Base-by-base conservation (phyloP, 345 rosid genomes). In the Crucihimalaya himalaica region DNA sequence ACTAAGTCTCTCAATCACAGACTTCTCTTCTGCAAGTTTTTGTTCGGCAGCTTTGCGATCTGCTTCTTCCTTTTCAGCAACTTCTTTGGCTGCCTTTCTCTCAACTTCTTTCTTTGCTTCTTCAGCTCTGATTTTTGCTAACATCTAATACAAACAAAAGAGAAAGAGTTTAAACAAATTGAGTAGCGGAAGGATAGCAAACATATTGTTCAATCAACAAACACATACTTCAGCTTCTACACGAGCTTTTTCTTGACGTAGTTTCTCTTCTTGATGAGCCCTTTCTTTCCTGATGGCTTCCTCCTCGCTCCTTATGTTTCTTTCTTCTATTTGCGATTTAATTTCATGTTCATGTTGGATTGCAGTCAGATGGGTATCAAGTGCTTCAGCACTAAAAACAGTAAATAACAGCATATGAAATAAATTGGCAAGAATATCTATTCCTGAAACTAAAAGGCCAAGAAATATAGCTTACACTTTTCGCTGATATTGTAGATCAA, bases 251-350 rank as follows among this genome's bases (percentile, higher is more conserved):
- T 92, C 96, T 80, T 88, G 93, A 60, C 88, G 85, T 67, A 86
- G 28, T 78, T 80, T 90, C 85, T 90, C 97, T 80, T 92, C 98
- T 73, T 83, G 86, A 73, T 81, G 81, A 66, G 89, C 92, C 71
- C 79, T 91, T 82, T 87, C 98, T 79, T 80, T 87, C 80, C 92
- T 85, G 72, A 83, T 94, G 75, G 91, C 88, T 70, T 94, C 98
- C 83, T 94, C 98, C 81, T 91, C 98, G 72, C 72, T 89, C 83
- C 84, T 83, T 71, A 92, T 71, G 83, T 80, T 92, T 78, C 90
- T 90, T 82, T 89, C 99, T 79, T 90, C 97, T 70, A 89, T 87
- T 74, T 88, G 97, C 10, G 93, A 95, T 82, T 85, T 95, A 29
- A 82, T 74, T 81, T 89, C 86, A 79, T 90, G 90, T 34, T 95